Conservation (phyloP, 2,329 filamentous ascomycete genomes). For the Monosporascus sp. region DNA sequence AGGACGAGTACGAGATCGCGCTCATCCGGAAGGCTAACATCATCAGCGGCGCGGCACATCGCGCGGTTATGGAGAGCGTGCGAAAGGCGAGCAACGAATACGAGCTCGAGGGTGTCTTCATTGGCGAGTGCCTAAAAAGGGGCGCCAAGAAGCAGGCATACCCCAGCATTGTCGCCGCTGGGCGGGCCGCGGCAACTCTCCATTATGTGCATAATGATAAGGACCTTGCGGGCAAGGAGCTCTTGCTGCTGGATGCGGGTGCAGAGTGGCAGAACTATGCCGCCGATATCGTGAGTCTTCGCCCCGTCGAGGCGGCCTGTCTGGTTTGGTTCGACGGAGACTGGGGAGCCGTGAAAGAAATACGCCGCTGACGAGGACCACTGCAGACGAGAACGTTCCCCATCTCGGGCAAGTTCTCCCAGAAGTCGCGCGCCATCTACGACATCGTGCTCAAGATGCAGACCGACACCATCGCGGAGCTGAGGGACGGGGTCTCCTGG, state of each 20-base stretch:
- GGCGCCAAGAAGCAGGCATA: constrained; percentile 83
- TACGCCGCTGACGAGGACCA: neutral
- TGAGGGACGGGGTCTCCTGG: constrained; percentile 73
- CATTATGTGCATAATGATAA: constrained; percentile 82
- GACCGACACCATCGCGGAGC: constrained; percentile 63
- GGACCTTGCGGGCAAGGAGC: constrained; percentile 63
- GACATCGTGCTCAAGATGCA: constrained; percentile 86
- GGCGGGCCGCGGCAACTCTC: constrained; percentile 74
- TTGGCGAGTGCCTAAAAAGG: constrained; percentile 68
- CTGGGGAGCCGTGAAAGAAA: no score
- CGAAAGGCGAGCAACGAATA: constrained; percentile 67
- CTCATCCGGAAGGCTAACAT: constrained; percentile 68
- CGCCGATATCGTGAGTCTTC: constrained; percentile 52
- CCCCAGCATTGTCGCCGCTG: constrained; percentile 76
- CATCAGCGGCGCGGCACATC: constrained; percentile 64
- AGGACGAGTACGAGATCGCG: constrained; percentile 70
- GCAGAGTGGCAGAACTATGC: constrained; percentile 71
- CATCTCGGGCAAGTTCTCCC: constrained; percentile 64
- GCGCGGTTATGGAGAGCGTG: constrained; percentile 55
- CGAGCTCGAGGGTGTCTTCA: constrained; percentile 76
- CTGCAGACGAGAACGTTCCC: constrained; percentile 80
- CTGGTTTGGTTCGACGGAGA: no score
- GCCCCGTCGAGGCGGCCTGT: no score
- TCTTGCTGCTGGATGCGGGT: constrained; percentile 81
- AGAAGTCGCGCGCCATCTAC: constrained; percentile 70